Conservation (phyloP, 2,329 filamentous ascomycete genomes). For the Fusarium sp. region DNA sequence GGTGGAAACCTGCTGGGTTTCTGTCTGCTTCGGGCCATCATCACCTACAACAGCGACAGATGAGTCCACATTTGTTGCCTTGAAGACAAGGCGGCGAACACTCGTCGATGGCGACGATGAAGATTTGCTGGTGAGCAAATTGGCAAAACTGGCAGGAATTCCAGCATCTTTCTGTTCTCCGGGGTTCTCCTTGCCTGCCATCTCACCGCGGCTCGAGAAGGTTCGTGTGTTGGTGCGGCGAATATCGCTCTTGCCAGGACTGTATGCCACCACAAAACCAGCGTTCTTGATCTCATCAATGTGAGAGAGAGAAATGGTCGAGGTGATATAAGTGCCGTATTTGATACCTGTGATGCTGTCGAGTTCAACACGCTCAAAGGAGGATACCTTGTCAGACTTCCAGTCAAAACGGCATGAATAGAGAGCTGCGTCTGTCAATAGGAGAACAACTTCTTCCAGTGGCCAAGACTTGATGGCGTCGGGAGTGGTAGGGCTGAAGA, state of each 20-base stretch:
- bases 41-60: slow-evolving; percentile 64
- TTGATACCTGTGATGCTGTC: slow-evolving; percentile 78
- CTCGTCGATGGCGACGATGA: slow-evolving; percentile 13
- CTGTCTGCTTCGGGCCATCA: slow-evolving; percentile 58
- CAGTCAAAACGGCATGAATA: slow-evolving; percentile 95
- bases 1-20: slow-evolving; percentile 66
- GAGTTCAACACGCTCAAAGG: slow-evolving; percentile 87
- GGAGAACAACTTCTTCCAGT: slow-evolving; percentile 87
- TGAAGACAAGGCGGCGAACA: slow-evolving; percentile 32
- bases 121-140: slow-evolving; percentile 55
- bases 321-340: slow-evolving; percentile 90
- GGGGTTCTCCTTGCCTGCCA: slow-evolving; percentile 41
- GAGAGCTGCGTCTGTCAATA: slow-evolving; percentile 85
- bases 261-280: slow-evolving; percentile 84
- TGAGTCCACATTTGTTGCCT: slow-evolving; percentile 57
- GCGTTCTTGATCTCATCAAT: slow-evolving; percentile 83
- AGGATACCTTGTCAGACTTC: slow-evolving; percentile 92
- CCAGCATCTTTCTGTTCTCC: slow-evolving; percentile 35
- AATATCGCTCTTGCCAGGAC: slow-evolving; percentile 75
- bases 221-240: slow-evolving; percentile 88
- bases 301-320: slow-evolving; percentile 81
- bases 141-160: slow-evolving; percentile 52
- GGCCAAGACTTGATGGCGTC: slow-evolving; percentile 77
- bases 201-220: slow-evolving; percentile 65
- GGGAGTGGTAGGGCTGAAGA: slow-evolving; percentile 79